These are phyloP conservation scores for Epichloe sylvatica DNA, from an alignment of 2,329 filamentous ascomycete genomes.

Conservation along the genomic window DNA sequence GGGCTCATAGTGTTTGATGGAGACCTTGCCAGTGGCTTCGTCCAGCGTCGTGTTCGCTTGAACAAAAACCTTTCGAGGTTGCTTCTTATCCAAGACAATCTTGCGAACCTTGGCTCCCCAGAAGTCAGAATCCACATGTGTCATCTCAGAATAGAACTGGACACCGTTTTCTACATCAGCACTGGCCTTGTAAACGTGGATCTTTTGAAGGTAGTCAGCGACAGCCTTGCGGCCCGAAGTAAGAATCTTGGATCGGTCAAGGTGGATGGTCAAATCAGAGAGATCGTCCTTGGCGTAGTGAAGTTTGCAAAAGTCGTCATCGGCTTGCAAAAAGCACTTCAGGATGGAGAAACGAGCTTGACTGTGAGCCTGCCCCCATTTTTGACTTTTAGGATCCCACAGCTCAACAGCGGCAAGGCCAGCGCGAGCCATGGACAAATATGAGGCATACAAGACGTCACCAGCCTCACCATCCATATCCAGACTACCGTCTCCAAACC, in stretches of 20 bases:
- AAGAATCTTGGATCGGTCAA: constrained; percentile 78
- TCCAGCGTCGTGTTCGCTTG: constrained; percentile 78
- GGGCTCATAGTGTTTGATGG: constrained; percentile 74
- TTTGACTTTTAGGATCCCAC: constrained; percentile 81
- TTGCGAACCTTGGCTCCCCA: constrained; percentile 70
- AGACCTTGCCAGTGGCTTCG: constrained; percentile 53
- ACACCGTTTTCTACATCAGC: constrained; percentile 69
- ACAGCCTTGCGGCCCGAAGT: constrained; percentile 74
- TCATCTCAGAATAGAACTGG: constrained; percentile 72
- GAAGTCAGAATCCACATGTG: constrained; percentile 64
- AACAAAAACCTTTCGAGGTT: constrained; percentile 82
- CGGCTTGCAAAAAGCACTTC: constrained; percentile 69
- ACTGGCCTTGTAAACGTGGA: constrained; percentile 86
- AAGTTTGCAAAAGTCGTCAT: constrained; percentile 75
- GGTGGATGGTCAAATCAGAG: constrained; percentile 64
- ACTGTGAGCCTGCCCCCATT: constrained; percentile 89
- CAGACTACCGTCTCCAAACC: constrained; percentile 63
- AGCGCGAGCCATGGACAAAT: constrained; percentile 88
- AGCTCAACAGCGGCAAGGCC: constrained; percentile 80
- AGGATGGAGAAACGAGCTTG: constrained; percentile 85
- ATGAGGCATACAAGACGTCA: constrained; percentile 75
- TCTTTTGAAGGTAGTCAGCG: constrained; percentile 73
- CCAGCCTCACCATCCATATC: constrained; percentile 67
- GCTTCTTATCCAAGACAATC: constrained; percentile 61
- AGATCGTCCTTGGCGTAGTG: constrained; percentile 60